Evolutionary conservation across 2,329 filamentous ascomycete genomes (phyloP).

Genomic region (Aspergillus clavatus): DNA sequence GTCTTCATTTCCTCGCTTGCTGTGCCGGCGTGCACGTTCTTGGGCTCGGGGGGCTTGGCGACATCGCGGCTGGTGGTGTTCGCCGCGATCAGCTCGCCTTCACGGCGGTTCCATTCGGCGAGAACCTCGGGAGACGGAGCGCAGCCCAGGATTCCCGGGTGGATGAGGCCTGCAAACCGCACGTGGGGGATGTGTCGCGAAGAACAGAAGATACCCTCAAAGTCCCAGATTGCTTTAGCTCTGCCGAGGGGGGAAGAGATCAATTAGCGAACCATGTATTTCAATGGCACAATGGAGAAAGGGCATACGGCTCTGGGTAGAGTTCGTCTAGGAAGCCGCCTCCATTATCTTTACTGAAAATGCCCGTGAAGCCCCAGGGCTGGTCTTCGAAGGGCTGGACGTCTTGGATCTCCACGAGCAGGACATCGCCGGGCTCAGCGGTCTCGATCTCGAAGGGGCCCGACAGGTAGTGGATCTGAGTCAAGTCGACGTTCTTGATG

Average conservation of each 20-base stretch:
- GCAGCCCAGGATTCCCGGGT: conserved; percentile 86
- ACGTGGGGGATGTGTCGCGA: conserved; percentile 84
- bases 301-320: conserved; percentile 70
- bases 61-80: conserved; percentile 64
- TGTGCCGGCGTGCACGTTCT: conserved; percentile 67
- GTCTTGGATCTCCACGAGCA: conserved; percentile 87
- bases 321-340: conserved; percentile 85
- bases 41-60: conserved; percentile 68
- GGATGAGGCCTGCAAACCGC: conserved; percentile 82
- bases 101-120: conserved; percentile 76
- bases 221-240: conserved; percentile 71
- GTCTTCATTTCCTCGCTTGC: conserved; percentile 55
- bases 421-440: conserved; percentile 77
- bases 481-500: conserved; percentile 76
- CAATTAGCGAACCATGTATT: no score
- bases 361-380: conserved; percentile 85
- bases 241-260: conserved; percentile 17
- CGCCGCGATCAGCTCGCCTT: conserved; percentile 70
- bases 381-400: conserved; percentile 81
- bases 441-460: conserved; percentile 84
- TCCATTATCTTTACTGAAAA: conserved; percentile 76
- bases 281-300: background rate
- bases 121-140: conserved; percentile 76
- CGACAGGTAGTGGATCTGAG: conserved; percentile 78
- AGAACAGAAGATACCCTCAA: conserved; percentile 73